These are phyloP conservation scores for Lomentospora prolificans DNA, from an alignment of 2,329 filamentous ascomycete genomes.

Conservation along the genomic window DNA sequence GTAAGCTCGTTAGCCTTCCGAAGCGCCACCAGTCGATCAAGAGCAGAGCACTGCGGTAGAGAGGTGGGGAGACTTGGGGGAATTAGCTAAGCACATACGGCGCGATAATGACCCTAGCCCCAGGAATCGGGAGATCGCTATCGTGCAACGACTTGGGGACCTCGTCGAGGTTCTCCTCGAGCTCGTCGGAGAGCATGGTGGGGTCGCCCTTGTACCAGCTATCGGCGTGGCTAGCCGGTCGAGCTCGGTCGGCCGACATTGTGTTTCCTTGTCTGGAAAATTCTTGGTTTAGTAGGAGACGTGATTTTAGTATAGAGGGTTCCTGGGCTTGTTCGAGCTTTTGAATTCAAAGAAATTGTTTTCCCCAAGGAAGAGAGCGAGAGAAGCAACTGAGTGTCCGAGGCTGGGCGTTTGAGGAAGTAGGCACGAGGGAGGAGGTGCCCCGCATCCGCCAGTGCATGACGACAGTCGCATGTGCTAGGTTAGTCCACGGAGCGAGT, in stretches of 20 bases:
- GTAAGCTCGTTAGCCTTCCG: slow-evolving; percentile 1
- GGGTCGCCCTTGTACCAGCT: slow-evolving; percentile 71
- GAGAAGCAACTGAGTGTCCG: background rate
- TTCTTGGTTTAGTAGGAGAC: background rate
- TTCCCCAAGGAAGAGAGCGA: background rate
- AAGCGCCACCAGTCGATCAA: no score
- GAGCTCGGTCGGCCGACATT: slow-evolving; percentile 14
- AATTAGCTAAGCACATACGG: slow-evolving; percentile 55
- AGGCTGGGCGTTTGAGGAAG: no score
- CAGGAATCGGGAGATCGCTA: slow-evolving; percentile 51
- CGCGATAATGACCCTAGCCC: slow-evolving; percentile 79
- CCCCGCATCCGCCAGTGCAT: background rate
- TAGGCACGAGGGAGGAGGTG: background rate
- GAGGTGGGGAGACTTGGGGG: background rate
- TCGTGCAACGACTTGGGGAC: slow-evolving; percentile 53
- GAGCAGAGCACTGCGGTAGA: no score
- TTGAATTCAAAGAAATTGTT: background rate
- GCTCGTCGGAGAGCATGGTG: slow-evolving; percentile 51
- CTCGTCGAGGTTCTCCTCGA: slow-evolving; percentile 63
- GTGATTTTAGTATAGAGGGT: no score
- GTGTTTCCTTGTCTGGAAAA: background rate
- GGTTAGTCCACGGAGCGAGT: background rate
- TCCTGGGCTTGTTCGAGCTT: background rate
- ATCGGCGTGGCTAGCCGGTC: slow-evolving; percentile 65
- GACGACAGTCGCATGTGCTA: background rate